These are phyloP conservation scores for Phytopythium vexans DNA, from an alignment of 352 stramenopile species.

Conservation along the genomic window DNA sequence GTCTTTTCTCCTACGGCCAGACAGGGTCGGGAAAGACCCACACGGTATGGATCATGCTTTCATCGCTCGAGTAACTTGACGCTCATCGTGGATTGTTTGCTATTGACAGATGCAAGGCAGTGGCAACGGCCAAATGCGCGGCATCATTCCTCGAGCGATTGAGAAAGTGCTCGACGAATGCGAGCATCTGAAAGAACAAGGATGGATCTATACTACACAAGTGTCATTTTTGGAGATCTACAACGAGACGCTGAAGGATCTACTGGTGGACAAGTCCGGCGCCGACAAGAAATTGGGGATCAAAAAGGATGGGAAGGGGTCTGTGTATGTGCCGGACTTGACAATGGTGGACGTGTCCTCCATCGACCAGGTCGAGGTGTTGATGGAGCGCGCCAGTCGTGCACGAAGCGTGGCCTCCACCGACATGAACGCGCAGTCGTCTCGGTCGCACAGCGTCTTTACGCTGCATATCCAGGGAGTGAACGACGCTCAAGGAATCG, in stretches of 20 bases:
- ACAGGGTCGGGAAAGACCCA: constrained; percentile 94
- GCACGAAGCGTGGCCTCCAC: constrained; percentile 83
- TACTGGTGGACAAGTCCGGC: constrained; percentile 85
- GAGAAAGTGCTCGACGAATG: constrained; percentile 92
- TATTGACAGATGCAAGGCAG: constrained; percentile 93
- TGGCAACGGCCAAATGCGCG: constrained; percentile 92
- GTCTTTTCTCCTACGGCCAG: constrained; percentile 95
- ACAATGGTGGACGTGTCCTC: constrained; percentile 49
- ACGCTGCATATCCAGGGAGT: constrained; percentile 71
- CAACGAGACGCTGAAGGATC: constrained; percentile 97
- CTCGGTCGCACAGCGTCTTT: constrained; percentile 79
- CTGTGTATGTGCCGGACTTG: constrained; percentile 62
- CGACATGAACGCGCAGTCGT: constrained; percentile 92
- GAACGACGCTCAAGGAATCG: constrained; percentile 76
- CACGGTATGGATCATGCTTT: constrained; percentile 47
- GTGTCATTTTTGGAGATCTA: constrained; percentile 99
- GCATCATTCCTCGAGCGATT: constrained; percentile 97
- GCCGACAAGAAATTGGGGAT: constrained; percentile 55
- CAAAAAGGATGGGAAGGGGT: constrained; percentile 69
- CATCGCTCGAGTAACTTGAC: background rate
- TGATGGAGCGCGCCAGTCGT: constrained; percentile 77
- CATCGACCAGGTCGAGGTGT: constrained; percentile 58
- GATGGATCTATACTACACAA: constrained; percentile 95
- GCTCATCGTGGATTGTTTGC: constrained; percentile 4
- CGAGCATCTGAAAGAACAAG: constrained; percentile 54